Conservation (phyloP, 164 flowering plant species). For the Houttuynia cordata region DNA sequence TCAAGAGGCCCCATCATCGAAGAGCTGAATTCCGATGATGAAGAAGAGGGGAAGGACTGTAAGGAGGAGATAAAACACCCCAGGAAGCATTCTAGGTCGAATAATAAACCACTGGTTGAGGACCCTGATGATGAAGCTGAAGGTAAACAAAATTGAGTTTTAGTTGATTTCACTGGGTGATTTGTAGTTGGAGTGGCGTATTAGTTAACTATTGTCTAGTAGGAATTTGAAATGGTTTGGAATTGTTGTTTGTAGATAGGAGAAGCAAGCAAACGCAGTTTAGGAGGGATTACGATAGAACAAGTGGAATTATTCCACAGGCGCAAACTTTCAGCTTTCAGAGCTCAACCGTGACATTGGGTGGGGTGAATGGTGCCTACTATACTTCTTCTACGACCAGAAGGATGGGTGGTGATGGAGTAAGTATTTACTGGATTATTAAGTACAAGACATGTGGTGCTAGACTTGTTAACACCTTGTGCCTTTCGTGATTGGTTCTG, state of each 20-base stretch:
- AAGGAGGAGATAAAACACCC: constrained; percentile 12
- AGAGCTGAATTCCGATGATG: constrained; percentile 24
- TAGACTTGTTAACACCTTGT: background rate
- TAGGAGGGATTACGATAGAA: constrained; percentile 15
- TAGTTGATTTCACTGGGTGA: too few species aligned
- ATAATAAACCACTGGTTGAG: constrained; percentile 44
- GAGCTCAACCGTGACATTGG: constrained; percentile 72
- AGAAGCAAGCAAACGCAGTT: constrained; percentile 12
- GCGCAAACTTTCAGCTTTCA: constrained; percentile 38
- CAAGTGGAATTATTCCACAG: constrained; percentile 18
- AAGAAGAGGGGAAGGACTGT: constrained; percentile 1
- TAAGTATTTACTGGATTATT: constrained; percentile 25
- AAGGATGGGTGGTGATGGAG: constrained; percentile 84
- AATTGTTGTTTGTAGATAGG: constrained; percentile 17
- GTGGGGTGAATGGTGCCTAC: constrained; percentile 82
- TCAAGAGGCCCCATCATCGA: constrained; percentile 38
- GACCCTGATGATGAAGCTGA: constrained; percentile 54
- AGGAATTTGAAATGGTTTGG: background rate
- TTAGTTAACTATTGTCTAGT: background rate
- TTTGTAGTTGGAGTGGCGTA: too few species aligned
- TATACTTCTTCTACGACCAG: constrained; percentile 65
- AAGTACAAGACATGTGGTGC: too few species aligned
- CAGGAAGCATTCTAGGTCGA: constrained; percentile 20
- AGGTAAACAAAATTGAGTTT: constrained; percentile 19
- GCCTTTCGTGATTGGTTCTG: constrained; percentile 5